These are phyloP conservation scores for Kokia cookei DNA, from an alignment of 441 rosid species.

Conservation along the genomic window DNA sequence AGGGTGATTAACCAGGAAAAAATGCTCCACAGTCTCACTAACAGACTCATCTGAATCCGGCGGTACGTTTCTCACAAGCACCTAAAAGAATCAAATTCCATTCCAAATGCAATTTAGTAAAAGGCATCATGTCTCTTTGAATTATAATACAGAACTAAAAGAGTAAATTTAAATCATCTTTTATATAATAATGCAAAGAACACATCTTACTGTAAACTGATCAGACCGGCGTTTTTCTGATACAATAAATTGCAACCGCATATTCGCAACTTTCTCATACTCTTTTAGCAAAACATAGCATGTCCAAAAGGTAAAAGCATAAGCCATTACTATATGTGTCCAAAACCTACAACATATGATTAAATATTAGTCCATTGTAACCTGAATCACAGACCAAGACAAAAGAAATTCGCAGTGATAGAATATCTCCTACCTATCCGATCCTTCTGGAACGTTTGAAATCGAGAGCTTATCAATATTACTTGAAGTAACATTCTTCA, in stretches of 20 bases:
- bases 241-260: constrained; percentile 85
- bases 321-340: constrained; percentile 79
- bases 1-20: constrained; percentile 86
- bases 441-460: constrained; percentile 61
- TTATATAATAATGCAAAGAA: constrained; percentile 4
- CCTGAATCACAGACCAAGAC: neutral
- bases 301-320: constrained; percentile 90
- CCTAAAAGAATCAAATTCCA: constrained; percentile 35
- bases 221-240: constrained; percentile 83
- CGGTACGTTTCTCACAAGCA: constrained; percentile 89
- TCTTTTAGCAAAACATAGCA: constrained; percentile 68
- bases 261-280: constrained; percentile 66
- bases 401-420: neutral
- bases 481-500: constrained; percentile 59
- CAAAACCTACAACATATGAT: constrained; percentile 49
- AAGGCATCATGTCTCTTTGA: neutral
- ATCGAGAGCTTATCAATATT: constrained; percentile 87
- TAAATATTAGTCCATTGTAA: neutral
- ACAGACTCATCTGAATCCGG: constrained; percentile 81
- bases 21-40: constrained; percentile 85
- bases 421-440: constrained; percentile 44
- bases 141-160: neutral
- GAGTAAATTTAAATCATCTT: neutral
- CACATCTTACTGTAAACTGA: constrained; percentile 69
- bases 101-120: neutral